A percentile compares a stretch with the other conserved stretches of the same genome.
Evolutionary conservation across 345 rosid species (phyloP).

Genomic region (Kandelia obovata): DNA sequence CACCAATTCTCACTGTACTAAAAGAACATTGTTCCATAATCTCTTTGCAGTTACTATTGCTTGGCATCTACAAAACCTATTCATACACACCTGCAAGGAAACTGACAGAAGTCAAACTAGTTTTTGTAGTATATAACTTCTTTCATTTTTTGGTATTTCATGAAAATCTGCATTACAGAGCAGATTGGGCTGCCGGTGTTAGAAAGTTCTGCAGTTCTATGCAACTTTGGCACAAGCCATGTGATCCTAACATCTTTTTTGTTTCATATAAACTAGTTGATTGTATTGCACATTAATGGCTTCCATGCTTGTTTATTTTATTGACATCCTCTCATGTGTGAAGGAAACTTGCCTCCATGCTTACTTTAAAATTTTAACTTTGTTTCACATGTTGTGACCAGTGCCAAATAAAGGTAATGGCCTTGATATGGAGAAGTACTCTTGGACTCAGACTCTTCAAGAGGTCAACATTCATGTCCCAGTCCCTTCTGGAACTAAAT

Average conservation of each 20-base stretch:
- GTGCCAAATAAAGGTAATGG: conserved; percentile 89
- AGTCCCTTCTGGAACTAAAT: conserved; percentile 71
- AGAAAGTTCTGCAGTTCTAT: not conserved
- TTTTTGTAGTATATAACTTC: not conserved
- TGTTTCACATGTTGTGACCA: conserved; percentile 25
- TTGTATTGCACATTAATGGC: too few relatives aligned
- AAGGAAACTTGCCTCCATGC: not conserved
- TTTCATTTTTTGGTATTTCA: not conserved
- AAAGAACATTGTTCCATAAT: too few relatives aligned
- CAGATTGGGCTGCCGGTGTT: not conserved
- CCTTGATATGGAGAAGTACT: conserved; percentile 78
- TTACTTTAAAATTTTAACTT: not conserved
- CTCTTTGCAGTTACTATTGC: too few relatives aligned
- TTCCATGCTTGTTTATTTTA: too few relatives aligned
- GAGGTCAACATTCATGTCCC: conserved; percentile 78
- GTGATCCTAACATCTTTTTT: not conserved
- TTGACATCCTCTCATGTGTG: too few relatives aligned
- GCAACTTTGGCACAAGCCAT: not conserved
- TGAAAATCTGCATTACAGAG: not conserved
- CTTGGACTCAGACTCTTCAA: conserved; percentile 83
- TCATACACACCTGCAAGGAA: too few relatives aligned
- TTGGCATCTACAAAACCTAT: too few relatives aligned
- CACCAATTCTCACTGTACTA: too few relatives aligned
- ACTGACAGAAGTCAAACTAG: too few relatives aligned
- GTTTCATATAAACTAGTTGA: too few relatives aligned